Conservation (phyloP, 2,329 filamentous ascomycete species). For the Penicillium sumatraense region DNA sequence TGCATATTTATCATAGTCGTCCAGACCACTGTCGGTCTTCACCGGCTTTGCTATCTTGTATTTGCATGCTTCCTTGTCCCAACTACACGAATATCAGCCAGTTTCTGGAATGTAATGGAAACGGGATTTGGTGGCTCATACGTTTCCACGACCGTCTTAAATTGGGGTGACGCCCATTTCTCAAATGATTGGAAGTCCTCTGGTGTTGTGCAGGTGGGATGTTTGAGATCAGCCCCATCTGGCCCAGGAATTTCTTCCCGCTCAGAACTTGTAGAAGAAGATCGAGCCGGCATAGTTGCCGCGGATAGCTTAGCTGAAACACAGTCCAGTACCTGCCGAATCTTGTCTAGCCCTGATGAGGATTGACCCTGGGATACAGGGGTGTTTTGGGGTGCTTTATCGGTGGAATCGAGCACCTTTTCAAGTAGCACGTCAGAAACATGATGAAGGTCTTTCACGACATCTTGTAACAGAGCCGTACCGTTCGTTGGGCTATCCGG, state of each 20-base stretch:
- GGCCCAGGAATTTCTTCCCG: neutral
- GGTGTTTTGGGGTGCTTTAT: slow-evolving; percentile 1
- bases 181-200: slow-evolving; percentile 19
- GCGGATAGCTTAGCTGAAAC: neutral
- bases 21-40: slow-evolving; percentile 16
- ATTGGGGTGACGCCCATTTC: slow-evolving; percentile 23
- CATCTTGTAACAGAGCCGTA: neutral
- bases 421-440: neutral
- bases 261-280: neutral
- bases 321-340: slow-evolving; percentile 6
- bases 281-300: slow-evolving; percentile 4
- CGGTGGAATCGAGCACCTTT: neutral
- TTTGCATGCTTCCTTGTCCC: slow-evolving; percentile 32
- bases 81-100: slow-evolving; percentile 23
- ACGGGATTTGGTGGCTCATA: slow-evolving; percentile 19
- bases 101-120: slow-evolving; percentile 12
- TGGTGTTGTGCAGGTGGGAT: slow-evolving; percentile 15
- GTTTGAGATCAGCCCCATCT: slow-evolving; percentile 1
- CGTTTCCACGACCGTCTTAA: slow-evolving; percentile 25
- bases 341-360: slow-evolving; percentile 7
- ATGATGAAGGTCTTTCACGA: neutral
- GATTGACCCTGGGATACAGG: slow-evolving; percentile 13
- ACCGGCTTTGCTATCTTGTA: slow-evolving; percentile 33
- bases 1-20: slow-evolving; percentile 28
- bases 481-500: slow-evolving; percentile 10